These are phyloP conservation scores for Neurospora tetraspora DNA, from an alignment of 495 filamentous ascomycete genomes.

Conservation along the genomic window DNA sequence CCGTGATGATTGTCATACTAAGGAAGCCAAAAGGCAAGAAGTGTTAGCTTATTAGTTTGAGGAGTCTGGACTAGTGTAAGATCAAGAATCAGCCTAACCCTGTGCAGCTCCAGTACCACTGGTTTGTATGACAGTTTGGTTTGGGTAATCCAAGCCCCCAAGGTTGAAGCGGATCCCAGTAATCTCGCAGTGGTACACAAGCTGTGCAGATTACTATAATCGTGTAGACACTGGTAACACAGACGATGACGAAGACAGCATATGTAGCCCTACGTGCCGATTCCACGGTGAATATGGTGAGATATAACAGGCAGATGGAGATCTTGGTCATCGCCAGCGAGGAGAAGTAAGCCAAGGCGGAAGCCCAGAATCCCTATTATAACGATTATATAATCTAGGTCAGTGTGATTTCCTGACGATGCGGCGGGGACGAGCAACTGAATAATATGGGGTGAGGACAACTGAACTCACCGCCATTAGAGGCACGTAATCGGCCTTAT, in stretches of 20 bases:
- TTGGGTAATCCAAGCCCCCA: constrained; percentile 1
- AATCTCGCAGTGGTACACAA: constrained; percentile 20
- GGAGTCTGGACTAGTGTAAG: background rate
- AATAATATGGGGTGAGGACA: background rate
- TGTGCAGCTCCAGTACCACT: constrained; percentile 15
- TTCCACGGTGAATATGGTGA: constrained; percentile 19
- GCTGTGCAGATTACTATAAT: constrained; percentile 6
- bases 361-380: constrained; percentile 14
- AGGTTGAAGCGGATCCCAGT: constrained; percentile 16
- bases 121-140: background rate
- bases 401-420: background rate
- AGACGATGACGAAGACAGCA: constrained; percentile 10
- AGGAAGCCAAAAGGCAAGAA: background rate
- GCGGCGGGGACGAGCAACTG: background rate
- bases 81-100: constrained; percentile 3
- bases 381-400: background rate
- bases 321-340: constrained; percentile 16
- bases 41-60: background rate
- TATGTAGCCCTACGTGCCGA: constrained; percentile 11
- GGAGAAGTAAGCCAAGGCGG: constrained; percentile 11
- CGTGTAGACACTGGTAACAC: constrained; percentile 6
- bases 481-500: background rate
- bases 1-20: constrained; percentile 37
- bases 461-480: constrained; percentile 8
- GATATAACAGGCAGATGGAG: constrained; percentile 20